Conservation (phyloP, 2,329 filamentous ascomycete species). For the Trichoderma sp. region DNA sequence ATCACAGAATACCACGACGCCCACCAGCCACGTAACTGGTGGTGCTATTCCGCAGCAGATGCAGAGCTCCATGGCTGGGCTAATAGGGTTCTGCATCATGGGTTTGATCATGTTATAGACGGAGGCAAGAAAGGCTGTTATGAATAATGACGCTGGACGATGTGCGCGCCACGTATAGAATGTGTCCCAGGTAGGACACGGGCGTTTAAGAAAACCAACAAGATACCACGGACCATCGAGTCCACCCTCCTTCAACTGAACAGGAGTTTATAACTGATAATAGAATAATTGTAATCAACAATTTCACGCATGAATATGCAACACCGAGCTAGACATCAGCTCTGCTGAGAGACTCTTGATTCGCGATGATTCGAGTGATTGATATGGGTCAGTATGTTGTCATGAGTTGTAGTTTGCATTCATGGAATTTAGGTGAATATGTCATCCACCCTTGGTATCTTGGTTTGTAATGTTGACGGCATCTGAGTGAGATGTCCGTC, state of each 20-base stretch:
- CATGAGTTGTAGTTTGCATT: background rate
- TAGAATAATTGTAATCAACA: conserved; percentile 20
- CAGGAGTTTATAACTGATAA: conserved; percentile 10
- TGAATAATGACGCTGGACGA: conserved; percentile 20
- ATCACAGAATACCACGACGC: conserved; percentile 29
- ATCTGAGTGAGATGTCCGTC: background rate
- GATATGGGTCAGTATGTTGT: background rate
- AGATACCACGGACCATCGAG: conserved; percentile 23
- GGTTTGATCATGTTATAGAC: conserved; percentile 35
- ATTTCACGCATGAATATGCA: conserved; percentile 7
- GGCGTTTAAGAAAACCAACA: conserved; percentile 23
- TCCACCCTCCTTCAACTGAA: conserved; percentile 4
- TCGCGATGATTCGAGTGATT: background rate
- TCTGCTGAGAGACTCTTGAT: background rate
- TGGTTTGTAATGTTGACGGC: background rate
- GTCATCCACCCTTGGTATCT: background rate
- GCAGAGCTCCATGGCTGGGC: conserved; percentile 35
- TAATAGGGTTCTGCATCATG: conserved; percentile 39
- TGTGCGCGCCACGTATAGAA: conserved; percentile 20
- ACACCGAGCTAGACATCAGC: background rate
- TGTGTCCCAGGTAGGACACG: conserved; percentile 24
- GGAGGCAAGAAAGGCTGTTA: conserved; percentile 8
- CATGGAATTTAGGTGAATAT: background rate
- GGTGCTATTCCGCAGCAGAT: conserved; percentile 34
- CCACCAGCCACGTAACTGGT: conserved; percentile 30